These are phyloP conservation scores for Globisporangium carolinianum DNA, from an alignment of 352 stramenopile genomes.

Conservation along the genomic window DNA sequence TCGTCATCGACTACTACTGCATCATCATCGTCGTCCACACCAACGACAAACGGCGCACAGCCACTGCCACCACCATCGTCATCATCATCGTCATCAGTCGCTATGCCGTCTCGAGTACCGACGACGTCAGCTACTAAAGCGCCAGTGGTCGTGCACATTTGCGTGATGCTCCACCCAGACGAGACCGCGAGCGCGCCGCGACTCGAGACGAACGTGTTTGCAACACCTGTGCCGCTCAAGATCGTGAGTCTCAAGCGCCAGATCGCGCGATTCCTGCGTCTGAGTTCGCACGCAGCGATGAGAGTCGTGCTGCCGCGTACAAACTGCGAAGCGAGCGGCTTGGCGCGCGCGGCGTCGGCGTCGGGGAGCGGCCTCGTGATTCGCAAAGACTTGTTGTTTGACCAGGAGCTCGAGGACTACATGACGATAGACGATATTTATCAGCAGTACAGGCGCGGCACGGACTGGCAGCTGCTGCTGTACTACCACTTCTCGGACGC, in stretches of 20 bases:
- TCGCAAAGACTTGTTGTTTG: conserved; percentile 59
- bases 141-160: conserved; percentile 34
- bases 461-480: conserved; percentile 59
- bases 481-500: conserved; percentile 74
- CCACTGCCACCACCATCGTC: background rate
- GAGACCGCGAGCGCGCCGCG: conserved; percentile 23
- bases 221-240: conserved; percentile 58
- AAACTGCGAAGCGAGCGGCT: conserved; percentile 48
- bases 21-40: too few species aligned
- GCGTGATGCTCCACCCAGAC: conserved; percentile 49
- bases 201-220: conserved; percentile 50
- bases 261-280: conserved; percentile 37
- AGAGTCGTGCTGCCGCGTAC: conserved; percentile 46
- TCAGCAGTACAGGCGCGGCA: conserved; percentile 70
- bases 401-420: conserved; percentile 71
- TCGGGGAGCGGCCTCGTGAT: conserved; percentile 17
- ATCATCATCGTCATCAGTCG: background rate
- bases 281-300: conserved; percentile 39
- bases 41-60: background rate
- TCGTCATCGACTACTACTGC: background rate
- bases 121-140: background rate
- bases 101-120: background rate
- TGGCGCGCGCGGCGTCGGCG: conserved; percentile 17
- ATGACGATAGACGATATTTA: conserved; percentile 76
- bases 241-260: conserved; percentile 71